Evolutionary conservation across 2,329 filamentous ascomycete species (phyloP), one percentile per base, ranked within the genome.

Genomic region (Phialemonium atrogriseum): DNA sequence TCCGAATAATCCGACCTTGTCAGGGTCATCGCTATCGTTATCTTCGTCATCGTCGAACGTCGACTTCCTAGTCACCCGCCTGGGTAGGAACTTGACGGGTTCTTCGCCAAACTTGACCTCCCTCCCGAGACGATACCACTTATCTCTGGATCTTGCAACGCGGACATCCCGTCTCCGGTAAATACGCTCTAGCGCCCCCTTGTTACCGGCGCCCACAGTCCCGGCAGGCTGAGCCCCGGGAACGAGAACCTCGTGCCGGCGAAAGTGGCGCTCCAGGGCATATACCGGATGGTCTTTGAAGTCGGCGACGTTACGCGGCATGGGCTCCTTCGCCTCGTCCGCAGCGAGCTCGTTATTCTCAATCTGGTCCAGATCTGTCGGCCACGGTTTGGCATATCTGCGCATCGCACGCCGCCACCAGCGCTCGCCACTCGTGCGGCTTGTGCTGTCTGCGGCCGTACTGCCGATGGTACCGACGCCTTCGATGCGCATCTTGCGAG

Each of bases 81-180:
- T 68, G 0, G 68, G 63, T 3, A 85, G 59, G 50, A 80, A 80
- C 51, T 94, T 96, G 10, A 84, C 68, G 0, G 91, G 85, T 34
- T 91, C 80, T 52, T 94, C 84, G 10, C 81, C 77, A 0, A 74
- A 59, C 43, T 77, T 84, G 7, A 98, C 75, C 41, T 87, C 80
- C 16, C 86, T 71, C 0, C 91, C 91, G 37, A 89, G 59, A 3
- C 88, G 77, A 54, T 91, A 95, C 93, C 91, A 98, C 41, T 83
- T 86, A 43, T 94, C 86, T 4, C 77, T 78, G 39, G 78, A 93
- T 39, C 79, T 74, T 2, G 86, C 86, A 5, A 77, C 49, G 32
- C 84, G 77, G 0, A 98, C 85, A 50, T 96, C 85, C 28, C 68
- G 70, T 4, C 91, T 73, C 15, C 88, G 77, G 51, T 85, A 98